These are phyloP conservation scores for Cornus suecica DNA, from an alignment of 148 eudicot genomes.

Conservation along the genomic window DNA sequence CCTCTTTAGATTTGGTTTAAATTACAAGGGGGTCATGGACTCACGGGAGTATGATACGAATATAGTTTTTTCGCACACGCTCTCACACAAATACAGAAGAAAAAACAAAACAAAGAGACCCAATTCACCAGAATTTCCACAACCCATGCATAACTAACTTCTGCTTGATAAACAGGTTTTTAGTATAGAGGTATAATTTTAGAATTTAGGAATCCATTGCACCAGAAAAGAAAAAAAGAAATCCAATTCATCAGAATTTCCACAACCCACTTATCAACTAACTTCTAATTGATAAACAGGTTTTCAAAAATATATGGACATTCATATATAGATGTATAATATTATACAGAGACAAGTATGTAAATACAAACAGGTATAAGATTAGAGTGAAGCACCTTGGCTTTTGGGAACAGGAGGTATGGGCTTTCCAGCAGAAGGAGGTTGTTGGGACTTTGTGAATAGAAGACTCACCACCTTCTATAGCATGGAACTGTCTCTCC, in stretches of 20 bases:
- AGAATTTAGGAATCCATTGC: background rate
- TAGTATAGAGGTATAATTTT: too few species aligned
- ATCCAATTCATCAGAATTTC: background rate
- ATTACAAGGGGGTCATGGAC: background rate
- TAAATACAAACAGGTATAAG: too few species aligned
- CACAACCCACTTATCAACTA: background rate
- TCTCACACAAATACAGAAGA: too few species aligned
- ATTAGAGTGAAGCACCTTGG: too few species aligned
- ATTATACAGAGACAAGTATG: background rate
- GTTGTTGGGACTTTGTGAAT: constrained; percentile 11
- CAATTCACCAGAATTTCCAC: background rate
- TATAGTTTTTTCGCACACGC: too few species aligned
- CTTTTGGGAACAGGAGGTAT: too few species aligned
- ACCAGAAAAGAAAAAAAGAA: too few species aligned
- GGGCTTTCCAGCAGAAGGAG: constrained; percentile 28
- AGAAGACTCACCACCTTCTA: too few species aligned
- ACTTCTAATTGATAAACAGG: background rate
- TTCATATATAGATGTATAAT: too few species aligned
- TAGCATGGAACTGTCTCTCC: too few species aligned
- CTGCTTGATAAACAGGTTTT: background rate
- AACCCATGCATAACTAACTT: background rate
- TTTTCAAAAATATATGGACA: too few species aligned
- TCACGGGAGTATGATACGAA: background rate
- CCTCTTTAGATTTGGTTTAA: background rate
- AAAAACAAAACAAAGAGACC: too few species aligned